These are phyloP conservation scores for Sugiyamaella floridensis DNA, from an alignment of 805 yeast species.

Conservation along the genomic window DNA sequence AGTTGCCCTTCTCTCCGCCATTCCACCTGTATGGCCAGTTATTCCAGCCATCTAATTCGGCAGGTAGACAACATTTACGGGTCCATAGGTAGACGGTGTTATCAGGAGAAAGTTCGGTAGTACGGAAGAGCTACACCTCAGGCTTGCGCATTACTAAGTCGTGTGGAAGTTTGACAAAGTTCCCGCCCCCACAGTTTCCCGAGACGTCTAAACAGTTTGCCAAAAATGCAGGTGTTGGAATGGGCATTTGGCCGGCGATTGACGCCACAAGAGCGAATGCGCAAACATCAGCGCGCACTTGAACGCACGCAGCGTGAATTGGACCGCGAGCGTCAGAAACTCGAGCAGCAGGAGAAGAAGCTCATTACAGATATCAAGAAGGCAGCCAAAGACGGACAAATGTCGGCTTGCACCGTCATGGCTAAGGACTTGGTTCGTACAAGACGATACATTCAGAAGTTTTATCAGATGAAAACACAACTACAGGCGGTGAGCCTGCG, in stretches of 20 bases:
- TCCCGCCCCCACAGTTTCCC: too few relatives aligned
- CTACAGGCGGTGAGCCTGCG: slow-evolving; percentile 89
- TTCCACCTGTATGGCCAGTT: too few relatives aligned
- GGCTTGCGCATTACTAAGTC: too few relatives aligned
- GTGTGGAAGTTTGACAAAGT: too few relatives aligned
- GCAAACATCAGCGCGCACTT: slow-evolving; percentile 91
- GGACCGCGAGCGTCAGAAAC: slow-evolving; percentile 75
- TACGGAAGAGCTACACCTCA: too few relatives aligned
- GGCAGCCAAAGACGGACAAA: slow-evolving; percentile 84
- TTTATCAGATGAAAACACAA: slow-evolving; percentile 89
- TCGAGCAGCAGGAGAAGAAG: slow-evolving; percentile 89
- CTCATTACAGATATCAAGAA: slow-evolving; percentile 79
- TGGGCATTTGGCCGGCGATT: slow-evolving; percentile 94
- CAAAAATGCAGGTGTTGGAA: slow-evolving; percentile 61
- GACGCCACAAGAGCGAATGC: slow-evolving; percentile 90
- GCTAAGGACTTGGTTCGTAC: slow-evolving; percentile 94
- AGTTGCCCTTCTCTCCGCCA: too few relatives aligned
- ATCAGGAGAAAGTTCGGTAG: too few relatives aligned
- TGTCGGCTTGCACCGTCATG: slow-evolving; percentile 85
- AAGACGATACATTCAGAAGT: slow-evolving; percentile 72
- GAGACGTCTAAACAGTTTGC: not conserved
- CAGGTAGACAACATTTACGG: too few relatives aligned
- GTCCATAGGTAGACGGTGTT: too few relatives aligned
- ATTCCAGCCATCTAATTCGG: too few relatives aligned
- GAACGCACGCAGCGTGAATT: slow-evolving; percentile 93